Conservation (phyloP, 2,329 filamentous ascomycete species). For the Arthrobotrys sphaeroides region DNA sequence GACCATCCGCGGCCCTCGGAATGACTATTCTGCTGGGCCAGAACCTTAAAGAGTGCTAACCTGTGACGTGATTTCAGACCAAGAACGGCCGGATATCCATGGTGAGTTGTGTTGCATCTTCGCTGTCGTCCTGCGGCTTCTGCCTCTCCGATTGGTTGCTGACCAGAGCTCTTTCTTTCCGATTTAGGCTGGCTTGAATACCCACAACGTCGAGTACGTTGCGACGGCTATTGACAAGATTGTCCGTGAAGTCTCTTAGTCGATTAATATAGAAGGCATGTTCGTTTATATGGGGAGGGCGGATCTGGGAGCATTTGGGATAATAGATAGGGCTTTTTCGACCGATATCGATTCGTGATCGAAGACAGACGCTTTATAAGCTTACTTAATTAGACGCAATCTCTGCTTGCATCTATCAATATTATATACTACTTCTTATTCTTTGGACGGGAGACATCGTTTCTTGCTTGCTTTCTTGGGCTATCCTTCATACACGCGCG, state of each 20-base stretch:
- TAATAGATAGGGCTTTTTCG: constrained; percentile 5
- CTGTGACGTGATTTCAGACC: constrained; percentile 64
- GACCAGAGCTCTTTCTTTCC: constrained; percentile 32
- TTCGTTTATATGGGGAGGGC: background rate
- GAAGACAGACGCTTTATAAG: background rate
- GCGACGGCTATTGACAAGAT: constrained; percentile 86
- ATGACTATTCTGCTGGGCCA: constrained; percentile 27
- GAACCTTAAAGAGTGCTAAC: constrained; percentile 24
- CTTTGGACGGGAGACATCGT: constrained; percentile 8
- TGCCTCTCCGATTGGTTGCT: constrained; percentile 48
- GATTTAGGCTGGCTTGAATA: constrained; percentile 52
- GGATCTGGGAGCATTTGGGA: background rate
- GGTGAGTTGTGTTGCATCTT: constrained; percentile 71
- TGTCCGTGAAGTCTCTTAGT: constrained; percentile 29
- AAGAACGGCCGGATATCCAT: constrained; percentile 89
- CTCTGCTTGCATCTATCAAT: constrained; percentile 2
- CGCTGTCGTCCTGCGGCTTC: constrained; percentile 6
- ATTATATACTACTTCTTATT: constrained; percentile 7
- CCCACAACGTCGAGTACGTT: constrained; percentile 68
- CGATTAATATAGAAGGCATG: background rate
- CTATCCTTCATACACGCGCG: constrained; percentile 6
- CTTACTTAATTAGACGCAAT: constrained; percentile 16
- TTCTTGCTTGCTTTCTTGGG: constrained; percentile 11
- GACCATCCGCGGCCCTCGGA: background rate
- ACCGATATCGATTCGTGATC: background rate